Evolutionary conservation across 495 filamentous ascomycete species (phyloP).

Genomic region (Aspergillus campestris): DNA sequence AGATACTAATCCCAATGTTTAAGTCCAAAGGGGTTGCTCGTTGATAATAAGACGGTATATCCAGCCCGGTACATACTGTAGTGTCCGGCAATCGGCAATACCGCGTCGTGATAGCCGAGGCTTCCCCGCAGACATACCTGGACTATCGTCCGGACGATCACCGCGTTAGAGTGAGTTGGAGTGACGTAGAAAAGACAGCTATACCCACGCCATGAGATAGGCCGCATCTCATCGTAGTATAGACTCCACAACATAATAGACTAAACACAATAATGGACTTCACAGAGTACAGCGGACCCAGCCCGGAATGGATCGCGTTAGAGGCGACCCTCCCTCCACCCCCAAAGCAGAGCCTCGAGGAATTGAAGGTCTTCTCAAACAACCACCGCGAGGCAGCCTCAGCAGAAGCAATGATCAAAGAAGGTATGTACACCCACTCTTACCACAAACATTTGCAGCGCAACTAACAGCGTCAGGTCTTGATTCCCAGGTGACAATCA

Average conservation of each 20-base stretch:
- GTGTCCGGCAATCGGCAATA: too few species aligned
- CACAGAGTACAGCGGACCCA: conserved; percentile 28
- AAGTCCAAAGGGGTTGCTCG: too few species aligned
- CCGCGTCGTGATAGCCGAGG: too few species aligned
- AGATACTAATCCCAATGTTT: too few species aligned
- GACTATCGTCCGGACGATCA: too few species aligned
- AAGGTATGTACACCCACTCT: conserved; percentile 11
- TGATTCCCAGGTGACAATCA: conserved; percentile 14
- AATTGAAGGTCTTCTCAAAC: conserved; percentile 21
- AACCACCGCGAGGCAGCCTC: conserved; percentile 24
- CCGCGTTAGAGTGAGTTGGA: too few species aligned
- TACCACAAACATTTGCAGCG: not conserved
- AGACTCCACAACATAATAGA: not conserved
- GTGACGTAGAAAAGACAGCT: too few species aligned
- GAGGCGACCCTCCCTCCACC: conserved; percentile 20
- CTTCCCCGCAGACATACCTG: too few species aligned
- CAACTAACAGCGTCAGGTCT: conserved; percentile 8
- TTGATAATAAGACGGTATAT: too few species aligned
- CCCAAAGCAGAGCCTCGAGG: conserved; percentile 10
- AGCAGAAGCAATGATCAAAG: conserved; percentile 20
- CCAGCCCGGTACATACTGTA: too few species aligned
- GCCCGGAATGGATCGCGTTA: conserved; percentile 33
- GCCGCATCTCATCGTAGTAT: too few species aligned
- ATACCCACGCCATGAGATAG: too few species aligned
- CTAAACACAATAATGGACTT: conserved; percentile 31